Evolutionary conservation across 345 rosid genomes (phyloP).

Genomic region (Lepidium sativum): DNA sequence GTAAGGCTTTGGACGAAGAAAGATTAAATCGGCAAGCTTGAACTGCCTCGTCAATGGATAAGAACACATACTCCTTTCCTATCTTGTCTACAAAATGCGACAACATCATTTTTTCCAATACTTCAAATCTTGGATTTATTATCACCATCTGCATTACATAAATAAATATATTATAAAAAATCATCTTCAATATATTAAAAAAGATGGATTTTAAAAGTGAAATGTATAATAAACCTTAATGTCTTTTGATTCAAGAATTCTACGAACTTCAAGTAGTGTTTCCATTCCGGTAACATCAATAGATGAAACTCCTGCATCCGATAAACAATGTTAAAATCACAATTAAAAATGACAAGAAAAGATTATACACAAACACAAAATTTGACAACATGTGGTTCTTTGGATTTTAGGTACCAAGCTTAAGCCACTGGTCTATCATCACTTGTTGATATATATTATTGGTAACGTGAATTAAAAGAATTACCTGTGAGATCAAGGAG

Average conservation of each 20-base stretch:
- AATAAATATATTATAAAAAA: background rate
- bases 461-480: background rate
- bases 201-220: background rate
- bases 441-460: background rate
- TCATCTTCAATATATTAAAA: background rate
- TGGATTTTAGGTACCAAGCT: no score
- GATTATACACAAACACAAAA: no score
- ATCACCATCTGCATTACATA: constrained; percentile 38
- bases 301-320: constrained; percentile 72
- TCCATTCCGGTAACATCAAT: constrained; percentile 75
- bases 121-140: constrained; percentile 68
- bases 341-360: no score
- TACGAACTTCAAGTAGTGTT: constrained; percentile 47
- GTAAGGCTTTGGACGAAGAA: background rate
- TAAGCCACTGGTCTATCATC: no score
- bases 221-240: constrained; percentile 40
- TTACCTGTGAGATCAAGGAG: constrained; percentile 70
- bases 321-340: no score
- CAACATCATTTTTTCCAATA: constrained; percentile 71
- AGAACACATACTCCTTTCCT: constrained; percentile 52
- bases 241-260: constrained; percentile 31
- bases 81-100: constrained; percentile 44
- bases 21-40: constrained; percentile 41
- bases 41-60: constrained; percentile 62
- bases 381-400: no score